Evolutionary conservation across 768 basidiomycete species (phyloP).

Genomic region (Lentinula lateritia): DNA sequence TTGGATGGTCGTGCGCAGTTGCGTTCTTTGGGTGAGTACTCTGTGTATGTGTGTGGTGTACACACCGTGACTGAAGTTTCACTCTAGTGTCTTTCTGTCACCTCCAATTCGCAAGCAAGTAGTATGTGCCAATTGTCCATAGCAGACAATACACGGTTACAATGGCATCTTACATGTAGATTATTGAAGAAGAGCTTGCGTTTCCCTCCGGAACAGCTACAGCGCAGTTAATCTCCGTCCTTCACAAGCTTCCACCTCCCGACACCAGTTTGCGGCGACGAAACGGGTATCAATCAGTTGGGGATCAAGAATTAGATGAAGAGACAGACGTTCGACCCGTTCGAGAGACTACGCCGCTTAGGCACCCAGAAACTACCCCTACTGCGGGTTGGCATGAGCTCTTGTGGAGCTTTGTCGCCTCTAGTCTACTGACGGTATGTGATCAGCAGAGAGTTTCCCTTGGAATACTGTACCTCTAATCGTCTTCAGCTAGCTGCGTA

Average conservation of each 20-base stretch:
- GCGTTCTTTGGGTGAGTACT: slow-evolving; percentile 84
- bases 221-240: slow-evolving; percentile 87
- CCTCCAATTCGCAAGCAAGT: slow-evolving; percentile 94
- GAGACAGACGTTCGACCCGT: neutral
- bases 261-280: slow-evolving; percentile 51
- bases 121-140: slow-evolving; percentile 36
- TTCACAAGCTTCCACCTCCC: slow-evolving; percentile 73
- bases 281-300: slow-evolving; percentile 39
- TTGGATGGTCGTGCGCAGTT: slow-evolving; percentile 85
- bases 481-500: slow-evolving; percentile 67
- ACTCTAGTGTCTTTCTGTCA: slow-evolving; percentile 81
- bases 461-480: slow-evolving; percentile 5
- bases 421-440: slow-evolving; percentile 71
- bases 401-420: slow-evolving; percentile 71
- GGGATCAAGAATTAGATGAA: slow-evolving; percentile 8
- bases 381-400: slow-evolving; percentile 72
- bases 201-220: slow-evolving; percentile 97
- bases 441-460: neutral
- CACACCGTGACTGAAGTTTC: neutral
- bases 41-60: neutral
- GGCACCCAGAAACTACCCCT: slow-evolving; percentile 17
- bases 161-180: slow-evolving; percentile 36
- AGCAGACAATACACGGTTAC: neutral
- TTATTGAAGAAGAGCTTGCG: slow-evolving; percentile 88
- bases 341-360: slow-evolving; percentile 17